Evolutionary conservation across 768 basidiomycete genomes (phyloP), one percentile per base, ranked within the genome.

Genomic region (Leccinum aurantiacum): DNA sequence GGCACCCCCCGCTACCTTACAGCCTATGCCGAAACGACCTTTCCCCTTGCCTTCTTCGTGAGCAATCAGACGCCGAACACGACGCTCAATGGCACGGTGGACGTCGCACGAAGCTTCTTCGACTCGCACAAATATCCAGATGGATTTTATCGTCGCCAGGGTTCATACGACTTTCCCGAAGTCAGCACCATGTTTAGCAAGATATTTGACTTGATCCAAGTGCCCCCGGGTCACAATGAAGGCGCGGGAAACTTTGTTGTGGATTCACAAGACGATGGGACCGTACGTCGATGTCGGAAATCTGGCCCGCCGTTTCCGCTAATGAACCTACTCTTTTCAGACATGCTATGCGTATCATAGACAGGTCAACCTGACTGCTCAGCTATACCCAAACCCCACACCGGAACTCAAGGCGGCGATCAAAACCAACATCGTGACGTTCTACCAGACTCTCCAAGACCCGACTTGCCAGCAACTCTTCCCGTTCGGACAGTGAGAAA

Each of bases 21-120:
- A 0, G 69, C 62, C 19, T 69, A 68, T 13, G 62, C 60, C 4
- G 68, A 69, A 57, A 60, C 62, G 1, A 64, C 62, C 1, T 71
- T 68, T 25, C 69, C 69, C 1, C 58, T 68, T 17, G 66, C 62
- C 11, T 71, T 70, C 37, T 69, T 71, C 47, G 62, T 61, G 41
- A 69, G 59, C 56, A 64, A 69, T 47, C 69, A 68, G 35, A 69
- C 62, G 10, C 50, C 2, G 35, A 53, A 66, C 49, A 58, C 66
- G 53, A 69, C 69, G 14, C 24, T 60, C 2, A 64, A 62, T 17
- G 47, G 9, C 11, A 60, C 67, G 4, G 3, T 70, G 2, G 62
- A 65, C 8, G 2, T 58, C 5, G 69, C 69, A 10, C 59, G 62
- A 33, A 68, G 63, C 7, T 27, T 27, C 27, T 27, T 27, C 27